phyloP scores from a whole-genome alignment of 805 yeast genomes.

The Teunomyces kruisii region DNA sequence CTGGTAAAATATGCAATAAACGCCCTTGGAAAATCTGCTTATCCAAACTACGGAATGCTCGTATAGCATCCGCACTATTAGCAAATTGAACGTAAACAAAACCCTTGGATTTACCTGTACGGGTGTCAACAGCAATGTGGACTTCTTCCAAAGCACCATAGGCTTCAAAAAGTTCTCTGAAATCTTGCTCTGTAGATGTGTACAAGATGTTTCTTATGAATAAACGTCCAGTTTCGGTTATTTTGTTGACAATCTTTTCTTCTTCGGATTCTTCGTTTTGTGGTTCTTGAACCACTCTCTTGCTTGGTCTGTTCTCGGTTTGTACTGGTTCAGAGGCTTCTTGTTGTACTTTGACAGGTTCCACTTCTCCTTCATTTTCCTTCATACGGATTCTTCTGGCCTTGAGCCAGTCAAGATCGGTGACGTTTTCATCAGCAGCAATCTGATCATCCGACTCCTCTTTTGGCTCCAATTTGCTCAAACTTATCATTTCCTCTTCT shows the following conservation, averaged over 20 bases:
- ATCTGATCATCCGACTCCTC: constrained; percentile 13
- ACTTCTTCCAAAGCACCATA: constrained; percentile 84
- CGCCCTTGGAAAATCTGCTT: constrained; percentile 94
- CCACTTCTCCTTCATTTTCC: constrained; percentile 27
- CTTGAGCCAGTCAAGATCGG: constrained; percentile 88
- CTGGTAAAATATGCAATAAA: constrained; percentile 84
- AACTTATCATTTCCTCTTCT: constrained; percentile 47
- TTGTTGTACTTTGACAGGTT: constrained; percentile 1
- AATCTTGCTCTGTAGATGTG: constrained; percentile 76
- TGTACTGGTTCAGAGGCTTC: neutral
- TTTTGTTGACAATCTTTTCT: constrained; percentile 49
- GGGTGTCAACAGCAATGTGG: constrained; percentile 87
- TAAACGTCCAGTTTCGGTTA: constrained; percentile 71
- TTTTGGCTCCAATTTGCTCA: constrained; percentile 23
- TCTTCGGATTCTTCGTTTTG: constrained; percentile 34
- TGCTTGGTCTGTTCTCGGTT: neutral
- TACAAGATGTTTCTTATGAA: constrained; percentile 86
- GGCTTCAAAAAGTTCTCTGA: constrained; percentile 56
- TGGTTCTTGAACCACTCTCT: neutral
- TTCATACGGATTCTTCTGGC: constrained; percentile 69
- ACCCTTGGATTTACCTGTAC: constrained; percentile 90
- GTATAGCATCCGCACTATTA: constrained; percentile 69
- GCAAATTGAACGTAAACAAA: constrained; percentile 80
- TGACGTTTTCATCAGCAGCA: constrained; percentile 51
- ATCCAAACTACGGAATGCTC: constrained; percentile 73